phyloP scores from a whole-genome alignment of 305 asterid genomes.

The Plantago lanceolata region DNA sequence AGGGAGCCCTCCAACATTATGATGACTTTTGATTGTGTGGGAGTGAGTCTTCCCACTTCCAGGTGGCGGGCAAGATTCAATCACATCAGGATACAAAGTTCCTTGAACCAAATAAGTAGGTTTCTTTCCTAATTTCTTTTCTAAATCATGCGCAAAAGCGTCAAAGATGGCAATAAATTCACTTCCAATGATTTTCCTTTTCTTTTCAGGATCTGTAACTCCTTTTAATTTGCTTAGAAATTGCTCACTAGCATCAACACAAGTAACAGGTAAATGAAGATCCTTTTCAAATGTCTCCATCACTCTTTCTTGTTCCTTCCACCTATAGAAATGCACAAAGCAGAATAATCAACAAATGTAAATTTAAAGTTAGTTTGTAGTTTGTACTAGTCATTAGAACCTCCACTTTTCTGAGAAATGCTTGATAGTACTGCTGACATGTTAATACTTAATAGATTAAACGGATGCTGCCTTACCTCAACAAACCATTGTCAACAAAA shows the following conservation, averaged over 20 bases:
- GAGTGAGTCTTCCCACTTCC: conserved; percentile 96
- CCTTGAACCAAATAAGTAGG: conserved; percentile 89
- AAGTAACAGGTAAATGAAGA: conserved; percentile 85
- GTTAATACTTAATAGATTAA: background rate
- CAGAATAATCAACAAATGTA: background rate
- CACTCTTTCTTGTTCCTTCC: conserved; percentile 76
- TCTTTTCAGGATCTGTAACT: conserved; percentile 90
- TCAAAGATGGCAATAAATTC: conserved; percentile 84
- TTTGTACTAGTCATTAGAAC: background rate
- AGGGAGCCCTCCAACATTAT: conserved; percentile 96
- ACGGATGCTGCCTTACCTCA: conserved; percentile 44
- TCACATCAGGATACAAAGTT: conserved; percentile 93
- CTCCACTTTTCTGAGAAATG: background rate
- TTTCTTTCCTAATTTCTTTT: conserved; percentile 58
- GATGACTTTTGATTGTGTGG: conserved; percentile 96
- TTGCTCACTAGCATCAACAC: conserved; percentile 79
- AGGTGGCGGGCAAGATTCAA: conserved; percentile 97
- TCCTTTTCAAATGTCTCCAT: conserved; percentile 80
- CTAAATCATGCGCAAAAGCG: conserved; percentile 65
- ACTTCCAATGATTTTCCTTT: conserved; percentile 79
- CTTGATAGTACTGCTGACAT: background rate
- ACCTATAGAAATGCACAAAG: conserved; percentile 35
- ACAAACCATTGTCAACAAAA: conserved; percentile 90
- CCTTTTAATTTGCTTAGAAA: conserved; percentile 87
- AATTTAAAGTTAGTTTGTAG: no score